Evolutionary conservation across 2,329 filamentous ascomycete species (phyloP).

Genomic region (Monilinia aucupariae): DNA sequence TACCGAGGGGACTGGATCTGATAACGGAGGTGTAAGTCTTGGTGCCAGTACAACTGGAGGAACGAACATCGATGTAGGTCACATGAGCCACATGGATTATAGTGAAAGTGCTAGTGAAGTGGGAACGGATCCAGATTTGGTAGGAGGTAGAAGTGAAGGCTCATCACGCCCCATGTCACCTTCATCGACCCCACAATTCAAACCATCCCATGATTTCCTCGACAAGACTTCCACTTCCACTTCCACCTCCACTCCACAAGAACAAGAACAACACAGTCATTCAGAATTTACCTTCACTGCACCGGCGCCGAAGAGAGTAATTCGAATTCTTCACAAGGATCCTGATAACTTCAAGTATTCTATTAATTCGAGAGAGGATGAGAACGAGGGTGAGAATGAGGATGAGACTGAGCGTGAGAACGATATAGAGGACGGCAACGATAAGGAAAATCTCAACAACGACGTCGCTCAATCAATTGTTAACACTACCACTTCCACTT

Average conservation of each 20-base stretch:
- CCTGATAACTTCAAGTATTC: background rate
- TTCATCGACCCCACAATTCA: background rate
- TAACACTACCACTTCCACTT: background rate
- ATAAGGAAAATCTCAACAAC: background rate
- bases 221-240: background rate
- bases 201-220: background rate
- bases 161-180: constrained; percentile 6
- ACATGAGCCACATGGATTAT: background rate
- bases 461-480: background rate
- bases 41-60: background rate
- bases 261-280: background rate
- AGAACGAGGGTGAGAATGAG: background rate
- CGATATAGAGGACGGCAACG: background rate
- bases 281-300: background rate
- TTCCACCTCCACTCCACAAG: background rate
- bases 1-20: background rate
- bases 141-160: constrained; percentile 7
- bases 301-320: background rate
- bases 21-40: background rate
- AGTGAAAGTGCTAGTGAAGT: constrained; percentile 8
- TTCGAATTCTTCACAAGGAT: background rate
- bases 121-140: constrained; percentile 12
- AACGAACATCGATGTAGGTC: no score
- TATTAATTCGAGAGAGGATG: background rate
- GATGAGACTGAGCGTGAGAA: background rate